Conservation (phyloP, 768 basidiomycete genomes). For the Lactifluus subvellereus region DNA sequence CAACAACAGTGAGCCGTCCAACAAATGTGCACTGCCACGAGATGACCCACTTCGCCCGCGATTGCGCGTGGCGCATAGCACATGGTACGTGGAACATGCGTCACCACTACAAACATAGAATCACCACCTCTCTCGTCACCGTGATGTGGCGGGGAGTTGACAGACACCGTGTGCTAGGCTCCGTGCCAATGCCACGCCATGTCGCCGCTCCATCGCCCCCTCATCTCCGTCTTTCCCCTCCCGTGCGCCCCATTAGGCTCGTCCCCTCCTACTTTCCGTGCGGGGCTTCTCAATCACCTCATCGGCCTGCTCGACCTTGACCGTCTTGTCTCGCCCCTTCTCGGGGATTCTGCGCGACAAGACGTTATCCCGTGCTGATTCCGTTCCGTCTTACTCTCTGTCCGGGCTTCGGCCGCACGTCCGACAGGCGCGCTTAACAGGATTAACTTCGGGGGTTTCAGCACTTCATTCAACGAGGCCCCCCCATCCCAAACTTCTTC, state of each 20-base stretch:
- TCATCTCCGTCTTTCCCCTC: conserved; percentile 16
- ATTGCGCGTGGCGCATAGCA: not conserved
- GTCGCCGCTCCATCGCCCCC: conserved; percentile 20
- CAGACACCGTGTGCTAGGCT: conserved; percentile 18
- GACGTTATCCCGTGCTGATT: not conserved
- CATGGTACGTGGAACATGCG: conserved; percentile 3
- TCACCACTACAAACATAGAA: not conserved
- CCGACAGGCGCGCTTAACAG: conserved; percentile 2
- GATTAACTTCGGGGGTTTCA: conserved; percentile 4
- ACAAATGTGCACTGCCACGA: conserved; percentile 14
- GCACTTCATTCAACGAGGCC: not conserved
- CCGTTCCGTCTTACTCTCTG: not conserved
- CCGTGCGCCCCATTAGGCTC: conserved; percentile 20
- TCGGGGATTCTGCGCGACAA: not conserved
- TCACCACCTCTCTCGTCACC: conserved; percentile 13
- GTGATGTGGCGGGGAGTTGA: conserved; percentile 16
- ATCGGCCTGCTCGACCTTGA: not conserved
- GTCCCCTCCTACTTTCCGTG: conserved; percentile 7
- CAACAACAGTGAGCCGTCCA: conserved; percentile 3
- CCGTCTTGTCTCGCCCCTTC: not conserved
- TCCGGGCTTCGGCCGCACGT: conserved; percentile 7
- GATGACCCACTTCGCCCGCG: not conserved
- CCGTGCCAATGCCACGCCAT: conserved; percentile 14
- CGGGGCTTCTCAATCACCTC: conserved; percentile 10
- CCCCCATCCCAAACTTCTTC: not conserved